Base-by-base conservation (phyloP, 768 basidiomycete genomes). In the Lentinula sp. region DNA sequence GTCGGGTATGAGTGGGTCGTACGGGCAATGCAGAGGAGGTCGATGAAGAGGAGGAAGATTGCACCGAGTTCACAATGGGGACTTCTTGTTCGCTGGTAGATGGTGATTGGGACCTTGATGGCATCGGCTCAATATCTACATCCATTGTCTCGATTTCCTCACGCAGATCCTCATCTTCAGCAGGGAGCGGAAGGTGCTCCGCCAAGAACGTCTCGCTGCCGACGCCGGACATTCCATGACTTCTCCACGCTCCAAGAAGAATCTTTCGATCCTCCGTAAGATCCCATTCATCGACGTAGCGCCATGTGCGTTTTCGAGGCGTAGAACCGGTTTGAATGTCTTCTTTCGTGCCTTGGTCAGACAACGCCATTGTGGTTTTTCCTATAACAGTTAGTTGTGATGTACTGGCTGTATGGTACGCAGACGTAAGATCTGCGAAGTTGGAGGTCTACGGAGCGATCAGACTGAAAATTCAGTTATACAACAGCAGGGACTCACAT, bases 261-360 rank as follows among this genome's bases (percentile, higher is more conserved):
- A 77, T 74, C 3, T 87, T 83, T 32, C 92, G 82, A 60, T 74
- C 78, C 62, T 82, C 76, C 6, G 90, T 91, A 61, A 90, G 73
- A 45, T 84, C 80, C 90, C 92, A 93, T 54, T 83, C 73, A 64
- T 89, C 87, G 6, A 79, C 77, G 62, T 87, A 87, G 62, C 87
- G 76, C 85, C 88, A 89, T 35, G 73, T 71, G 36, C 89, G 85
- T 76, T 91, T 93, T 50, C 83, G 84, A 39, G 93, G 93, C 3
- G 92, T 94, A 58, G 74, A 73, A 5, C 92, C 92, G 13, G 87
- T 90, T 1, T 88, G 74, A 20, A 74, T 68, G 66, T 93, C 92
- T 59, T 85, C 83, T 60, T 75, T 80, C 7, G 81, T 76, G 8
- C 86, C 90, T 59, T 85, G 77, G 33, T 85, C 81, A 6, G 78